Base-by-base conservation (phyloP, 179 eudicot genomes). In the Monotropa hypopitys region DNA sequence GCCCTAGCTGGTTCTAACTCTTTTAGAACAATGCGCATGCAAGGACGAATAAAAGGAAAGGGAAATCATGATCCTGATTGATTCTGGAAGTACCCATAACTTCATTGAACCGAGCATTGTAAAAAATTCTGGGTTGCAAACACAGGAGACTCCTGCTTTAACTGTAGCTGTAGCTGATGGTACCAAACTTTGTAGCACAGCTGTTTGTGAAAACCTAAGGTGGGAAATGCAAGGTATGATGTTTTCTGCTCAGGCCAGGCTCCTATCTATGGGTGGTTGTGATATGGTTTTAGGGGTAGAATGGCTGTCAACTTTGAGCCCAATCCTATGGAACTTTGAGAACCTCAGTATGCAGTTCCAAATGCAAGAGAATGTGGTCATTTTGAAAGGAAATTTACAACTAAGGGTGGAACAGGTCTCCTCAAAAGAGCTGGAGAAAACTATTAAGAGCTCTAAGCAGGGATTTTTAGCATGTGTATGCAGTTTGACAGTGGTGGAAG, bases 51-150 rank as follows among this genome's bases (percentile, higher is more conserved):
- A 1, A 59, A 61, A 7, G 32, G 28, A n/a, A 28, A 28, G 38
- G 11, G 2, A 0, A 0, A 0, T 61, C 0, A 61, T 9, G 0
- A 28, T 61, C 3, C 5, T 61, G 5, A 28, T 61, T 1, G 38
- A 61, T 28, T 61, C 18, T 1, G 38, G 66, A 2, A 61, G 66
- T 32, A 61, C 66, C 18, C 66, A 61, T 10, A 61, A 61, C 3
- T 61, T 61, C 5, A 21, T 28, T 10, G 16, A 11, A 10, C 66
- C 38, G 0, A 4, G 3, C 4, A 3, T 28, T 1, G 66, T 16
- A 0, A 61, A 61, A 18, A 28, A 4, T 2, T 0, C 38, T 0
- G 4, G 10, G 0, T 28, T 1, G 2, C 0, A 0, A 1, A 2
- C 28, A 2, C 3, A 11, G 12, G 4, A 5, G 0, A 61, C 66